Evolutionary conservation across 2,329 filamentous ascomycete genomes (phyloP).

Genomic region (Colletotrichum orbiculare): DNA sequence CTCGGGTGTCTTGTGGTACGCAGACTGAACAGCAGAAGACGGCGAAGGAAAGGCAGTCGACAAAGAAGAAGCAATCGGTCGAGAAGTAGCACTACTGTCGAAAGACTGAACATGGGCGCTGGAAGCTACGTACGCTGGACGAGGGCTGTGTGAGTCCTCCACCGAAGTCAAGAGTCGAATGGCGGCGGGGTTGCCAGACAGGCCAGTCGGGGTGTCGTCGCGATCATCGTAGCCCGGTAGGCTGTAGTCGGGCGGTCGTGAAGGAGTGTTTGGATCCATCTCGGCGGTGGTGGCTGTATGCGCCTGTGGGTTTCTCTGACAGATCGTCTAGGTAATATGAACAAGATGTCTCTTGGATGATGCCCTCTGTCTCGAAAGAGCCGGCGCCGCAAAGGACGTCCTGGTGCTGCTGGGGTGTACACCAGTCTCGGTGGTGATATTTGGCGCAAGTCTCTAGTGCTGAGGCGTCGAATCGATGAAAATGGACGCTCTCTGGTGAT

Average conservation of each 20-base stretch:
- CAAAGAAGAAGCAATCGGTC: conserved; percentile 27
- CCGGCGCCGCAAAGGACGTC: conserved; percentile 25
- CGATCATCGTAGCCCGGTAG: conserved; percentile 68
- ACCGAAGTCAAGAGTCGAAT: conserved; percentile 72
- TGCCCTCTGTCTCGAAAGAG: conserved; percentile 23
- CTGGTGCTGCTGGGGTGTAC: conserved; percentile 8
- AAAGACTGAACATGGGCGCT: conserved; percentile 15
- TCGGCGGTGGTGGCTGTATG: neutral
- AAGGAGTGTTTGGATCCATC: conserved; percentile 65
- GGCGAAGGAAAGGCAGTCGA: neutral
- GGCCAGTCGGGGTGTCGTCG: conserved; percentile 57
- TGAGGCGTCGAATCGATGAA: conserved; percentile 4
- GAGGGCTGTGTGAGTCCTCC: conserved; percentile 63
- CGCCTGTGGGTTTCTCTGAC: conserved; percentile 6
- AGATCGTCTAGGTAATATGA: too few species aligned
- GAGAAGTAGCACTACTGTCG: conserved; percentile 1
- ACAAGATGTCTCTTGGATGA: conserved; percentile 10
- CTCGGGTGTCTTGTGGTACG: conserved; percentile 35
- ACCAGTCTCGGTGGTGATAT: neutral
- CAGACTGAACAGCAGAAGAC: conserved; percentile 33
- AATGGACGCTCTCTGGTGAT: conserved; percentile 1
- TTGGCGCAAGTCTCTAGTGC: neutral
- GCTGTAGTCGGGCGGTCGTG: conserved; percentile 67
- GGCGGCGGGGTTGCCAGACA: conserved; percentile 59
- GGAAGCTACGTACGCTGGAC: conserved; percentile 63